Evolutionary conservation across 257 asterid genomes (phyloP), one percentile per base, ranked within the genome.

Genomic region (Thymus mandschuricus): DNA sequence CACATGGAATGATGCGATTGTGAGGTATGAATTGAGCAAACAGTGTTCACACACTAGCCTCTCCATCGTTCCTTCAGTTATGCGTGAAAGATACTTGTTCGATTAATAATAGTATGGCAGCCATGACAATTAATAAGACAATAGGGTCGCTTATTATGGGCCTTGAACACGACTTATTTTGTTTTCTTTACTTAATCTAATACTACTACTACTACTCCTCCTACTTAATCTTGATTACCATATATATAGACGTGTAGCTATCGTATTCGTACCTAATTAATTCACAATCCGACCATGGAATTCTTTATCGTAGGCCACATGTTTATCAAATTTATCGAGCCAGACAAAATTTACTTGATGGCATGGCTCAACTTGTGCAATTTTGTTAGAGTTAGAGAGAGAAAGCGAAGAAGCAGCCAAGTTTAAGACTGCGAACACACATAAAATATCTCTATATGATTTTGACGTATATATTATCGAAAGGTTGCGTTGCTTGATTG

Each of bases 31-130:
- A 59, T 63, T 35, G 48, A 46, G 27, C 57, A 38, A n/a, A 2
- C 44, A 2, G 38, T 63, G 57, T 64, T 9, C 55, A 10, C 3
- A 64, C 69, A 38, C 11, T 9, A 44, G 41, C 12, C 15, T 21
- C 60, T 43, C n/a, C 11, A 51, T 38, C 64, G 4, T 57, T 43
- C 27, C 12, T 28, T 21, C 64, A 69, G 11, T 30, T 69, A 21
- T 6, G 68, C 48, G 61, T 49, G 81, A 71, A 55, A 70, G 51
- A 12, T 76, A 68, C 76, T 40, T 13, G 5, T 21, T 21, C 21
- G 21, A 21, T 21, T 21, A 21, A 21, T 30, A 55, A 69, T 51
- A 38, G 55, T 55, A 55, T 8, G 64, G 64, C 51, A 64, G 69
- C 38, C 71, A 27, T 41, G 8, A 13, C 40, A 50, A 60, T 9